Conservation (phyloP, 345 rosid genomes). For the Jatropha curcas region DNA sequence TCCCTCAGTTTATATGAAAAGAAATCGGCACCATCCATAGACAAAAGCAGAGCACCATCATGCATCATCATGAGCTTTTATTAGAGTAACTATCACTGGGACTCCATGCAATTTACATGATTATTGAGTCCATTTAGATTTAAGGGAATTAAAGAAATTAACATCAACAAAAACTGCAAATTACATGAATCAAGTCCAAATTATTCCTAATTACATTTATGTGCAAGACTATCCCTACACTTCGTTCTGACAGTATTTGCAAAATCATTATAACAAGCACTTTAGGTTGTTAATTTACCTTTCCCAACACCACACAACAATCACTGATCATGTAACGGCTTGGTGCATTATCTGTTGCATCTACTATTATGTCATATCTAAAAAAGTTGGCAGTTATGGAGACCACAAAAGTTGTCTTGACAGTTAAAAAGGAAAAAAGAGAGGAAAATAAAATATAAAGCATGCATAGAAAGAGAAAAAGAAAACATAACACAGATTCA, state of each 20-base stretch:
- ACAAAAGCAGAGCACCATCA: not conserved
- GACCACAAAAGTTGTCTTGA: constrained; percentile 3
- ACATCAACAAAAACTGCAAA: not conserved
- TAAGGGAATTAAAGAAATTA: not conserved
- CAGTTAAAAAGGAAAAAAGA: not conserved
- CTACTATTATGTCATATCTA: constrained; percentile 84
- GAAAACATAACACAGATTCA: not conserved
- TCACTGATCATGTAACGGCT: constrained; percentile 97
- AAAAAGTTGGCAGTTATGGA: constrained; percentile 41
- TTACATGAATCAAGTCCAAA: not conserved
- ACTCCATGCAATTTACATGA: not conserved
- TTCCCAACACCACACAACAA: constrained; percentile 89
- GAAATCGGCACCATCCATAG: not conserved
- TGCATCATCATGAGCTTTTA: not conserved
- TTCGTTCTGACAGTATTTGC: not conserved
- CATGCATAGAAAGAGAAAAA: not conserved
- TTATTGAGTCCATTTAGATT: not conserved
- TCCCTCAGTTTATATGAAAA: not conserved
- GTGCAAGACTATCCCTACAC: not conserved
- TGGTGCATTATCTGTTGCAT: constrained; percentile 96
- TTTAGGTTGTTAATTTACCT: constrained; percentile 48
- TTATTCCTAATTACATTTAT: not conserved
- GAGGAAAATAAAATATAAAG: not conserved
- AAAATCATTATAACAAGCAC: constrained; percentile 4
- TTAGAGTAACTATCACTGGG: not conserved